Conservation (phyloP, 2,329 filamentous ascomycete genomes). For the Sarocladiaceae sp. region DNA sequence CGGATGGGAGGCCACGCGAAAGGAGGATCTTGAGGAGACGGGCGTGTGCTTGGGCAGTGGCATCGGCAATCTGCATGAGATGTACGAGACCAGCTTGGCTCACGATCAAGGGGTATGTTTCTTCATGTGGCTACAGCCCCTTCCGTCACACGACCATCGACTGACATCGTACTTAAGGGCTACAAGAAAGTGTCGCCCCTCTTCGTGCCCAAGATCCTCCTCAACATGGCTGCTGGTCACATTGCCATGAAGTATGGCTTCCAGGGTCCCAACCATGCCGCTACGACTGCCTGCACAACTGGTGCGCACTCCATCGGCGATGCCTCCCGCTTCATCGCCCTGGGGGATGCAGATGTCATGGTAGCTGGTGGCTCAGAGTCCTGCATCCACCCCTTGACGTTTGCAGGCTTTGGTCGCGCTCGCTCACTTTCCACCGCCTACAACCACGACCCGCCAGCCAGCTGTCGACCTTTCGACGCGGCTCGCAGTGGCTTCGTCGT, state of each 20-base stretch:
- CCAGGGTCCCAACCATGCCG: conserved; percentile 84
- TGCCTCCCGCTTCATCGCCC: conserved; percentile 85
- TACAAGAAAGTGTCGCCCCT: conserved; percentile 90
- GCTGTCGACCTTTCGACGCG: conserved; percentile 83
- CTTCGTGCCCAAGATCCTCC: conserved; percentile 87
- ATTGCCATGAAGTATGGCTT: conserved; percentile 90
- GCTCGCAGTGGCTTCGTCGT: conserved; percentile 83
- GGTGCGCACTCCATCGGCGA: conserved; percentile 93
- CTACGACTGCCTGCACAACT: conserved; percentile 92
- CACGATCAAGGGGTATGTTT: conserved; percentile 63
- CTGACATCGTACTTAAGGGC: conserved; percentile 46
- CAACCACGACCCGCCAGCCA: conserved; percentile 62
- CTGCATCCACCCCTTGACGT: conserved; percentile 88
- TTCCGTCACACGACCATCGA: background rate
- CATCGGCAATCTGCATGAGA: conserved; percentile 88
- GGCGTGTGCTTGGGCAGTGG: conserved; percentile 93
- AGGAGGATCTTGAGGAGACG: conserved; percentile 64
- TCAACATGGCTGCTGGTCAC: conserved; percentile 92
- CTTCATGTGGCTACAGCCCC: background rate
- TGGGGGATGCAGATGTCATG: conserved; percentile 91
- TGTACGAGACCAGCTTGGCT: conserved; percentile 74
- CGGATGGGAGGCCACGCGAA: conserved; percentile 58
- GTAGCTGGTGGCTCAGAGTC: conserved; percentile 91
- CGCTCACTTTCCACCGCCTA: conserved; percentile 77
- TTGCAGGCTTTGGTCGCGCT: conserved; percentile 85